Base-by-base conservation (phyloP, 257 asterid species). In the Solanum rostratum region DNA sequence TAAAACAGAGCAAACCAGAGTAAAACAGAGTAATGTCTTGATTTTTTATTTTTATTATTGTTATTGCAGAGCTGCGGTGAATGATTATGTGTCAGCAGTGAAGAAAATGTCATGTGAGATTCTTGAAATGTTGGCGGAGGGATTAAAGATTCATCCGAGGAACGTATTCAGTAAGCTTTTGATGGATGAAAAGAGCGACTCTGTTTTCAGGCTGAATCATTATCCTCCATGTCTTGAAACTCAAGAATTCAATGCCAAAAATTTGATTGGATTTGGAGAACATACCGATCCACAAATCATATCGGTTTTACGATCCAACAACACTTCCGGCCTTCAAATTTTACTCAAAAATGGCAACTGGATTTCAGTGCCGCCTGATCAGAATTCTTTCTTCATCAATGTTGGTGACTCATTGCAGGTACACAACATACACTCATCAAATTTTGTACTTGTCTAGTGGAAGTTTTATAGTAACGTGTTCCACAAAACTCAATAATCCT, bases 361-460 rank as follows among this genome's bases (percentile, higher is more conserved):
- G 90, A 52, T 88, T 22, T 73, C 88, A 0, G 88, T 88, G 30
- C 90, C 87, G 3, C 55, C 90, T 69, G 90, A 88, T 84, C 87
- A 41, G 14, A 33, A 18, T 46, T 85, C 90, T 0, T 85, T 88
- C 19, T 88, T 55, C 78, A 41, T 88, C 10, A 88, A 83, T 84
- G 90, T 85, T 68, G 90, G 90, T 0, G 90, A 88, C 39, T 79
- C 87, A 9, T 84, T 88, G 45, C 90, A 85, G 90, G 90, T 88
- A 83, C 81, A 0, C 30, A 71, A n/a, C 37, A 12, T 54, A 20
- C 20, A 0, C 55, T 0, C 53, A 22, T 24, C 80, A 73, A 14
- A 4, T 11, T 43, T 20, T 0, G 5, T 39, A 19, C 27, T 69
- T 20, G 79, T 69, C 18, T 39, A 4, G 0, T 1, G 10, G 5